Evolutionary conservation across 1,284 basidiomycete genomes (phyloP), one percentile per base, ranked within the genome.

Genomic region (Cutaneotrichosporon mucoides): DNA sequence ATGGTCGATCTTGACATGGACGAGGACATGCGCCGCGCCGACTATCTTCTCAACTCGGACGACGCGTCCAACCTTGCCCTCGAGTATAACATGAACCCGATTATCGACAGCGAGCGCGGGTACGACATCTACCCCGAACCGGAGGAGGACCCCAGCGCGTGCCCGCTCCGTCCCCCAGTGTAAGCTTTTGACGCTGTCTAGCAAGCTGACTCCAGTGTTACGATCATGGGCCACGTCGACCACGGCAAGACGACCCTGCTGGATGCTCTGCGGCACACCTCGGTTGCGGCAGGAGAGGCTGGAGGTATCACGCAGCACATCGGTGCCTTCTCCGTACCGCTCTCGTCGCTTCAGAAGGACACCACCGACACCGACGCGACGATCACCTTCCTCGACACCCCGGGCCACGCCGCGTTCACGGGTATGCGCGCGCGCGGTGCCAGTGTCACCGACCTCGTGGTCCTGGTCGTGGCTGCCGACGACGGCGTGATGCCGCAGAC

Each of bases 401-500:
- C 96, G 0, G 96, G 96, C 0, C 96, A 99, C 77, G 95, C 96
- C 37, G 96, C 96, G 2, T 99, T 99, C 76, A 92, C 92, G 33
- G 92, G 91, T 4, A 99, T 99, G 95, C 86, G 96, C 52, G 91
- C 91, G 6, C 86, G 96, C 49, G 96, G 96, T 37, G 92, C 94
- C 0, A 83, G 85, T 43, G 89, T 96, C n/a, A 99, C 96, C 0
- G 96, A 99, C 69, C 88, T 99, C 10, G 85, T 97, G 33, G 91
- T 99, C 3, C 82, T 99, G 7, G 95, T 99, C 13, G 92, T 99
- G 1, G 95, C 96, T n/a, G 96, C 95, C 0, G 96, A 99, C 74
- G 96, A 99, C 74, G 95, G 96, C 9, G 90, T 99, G 49, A 99
- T 96, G 90, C 94, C 96, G 0, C 96, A 99, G 77, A 99, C 96